Evolutionary conservation across 2,329 filamentous ascomycete genomes (phyloP), one percentile per base, ranked within the genome.

Genomic region (Rhynchosporium agropyri): DNA sequence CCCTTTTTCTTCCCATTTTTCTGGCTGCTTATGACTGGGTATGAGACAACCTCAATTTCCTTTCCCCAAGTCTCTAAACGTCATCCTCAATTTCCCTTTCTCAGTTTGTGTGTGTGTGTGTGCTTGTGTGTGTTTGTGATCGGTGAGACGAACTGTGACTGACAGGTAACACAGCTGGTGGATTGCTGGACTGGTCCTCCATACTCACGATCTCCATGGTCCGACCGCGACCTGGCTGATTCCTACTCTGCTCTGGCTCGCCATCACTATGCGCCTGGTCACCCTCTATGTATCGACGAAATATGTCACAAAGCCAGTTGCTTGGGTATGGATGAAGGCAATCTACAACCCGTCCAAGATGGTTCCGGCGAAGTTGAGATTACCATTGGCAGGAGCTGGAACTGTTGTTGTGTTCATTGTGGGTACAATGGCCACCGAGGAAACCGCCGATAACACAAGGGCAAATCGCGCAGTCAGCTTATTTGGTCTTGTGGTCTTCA

Each of bases 181-280:
- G 67, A 88, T 93, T 67, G 87, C 89, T 6, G 85, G 87, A 60
- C 78, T 94, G 54, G 80, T 92, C 63, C 79, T 91, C 59, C 91
- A 94, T 74, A 85, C 85, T 63, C 69, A 88, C 63, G 86, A 92
- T 72, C 81, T 81, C 76, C 91, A 91, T 72, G 56, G 56, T 49
- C 56, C 56, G 6, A 58, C 56, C 28, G 56, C 49, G 33, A 49
- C 56, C 12, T 96, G 92, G 92, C 77, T 96, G 62, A 84, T 93
- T 56, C 92, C 92, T 0, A 95, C 96, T 77, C 81, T 96, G 57
- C 74, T 97, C 53, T 96, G 89, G 81, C 84, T 96, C 51, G 82
- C 80, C 68, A 87, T 96, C 70, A 85, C 84, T 10, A 79, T 95
- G 57, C 89, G 92, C 40, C 75, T 96, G 55, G 68, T 96, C 73